phyloP scores from a whole-genome alignment of 768 basidiomycete genomes.

The Agaricus subrufescens region DNA sequence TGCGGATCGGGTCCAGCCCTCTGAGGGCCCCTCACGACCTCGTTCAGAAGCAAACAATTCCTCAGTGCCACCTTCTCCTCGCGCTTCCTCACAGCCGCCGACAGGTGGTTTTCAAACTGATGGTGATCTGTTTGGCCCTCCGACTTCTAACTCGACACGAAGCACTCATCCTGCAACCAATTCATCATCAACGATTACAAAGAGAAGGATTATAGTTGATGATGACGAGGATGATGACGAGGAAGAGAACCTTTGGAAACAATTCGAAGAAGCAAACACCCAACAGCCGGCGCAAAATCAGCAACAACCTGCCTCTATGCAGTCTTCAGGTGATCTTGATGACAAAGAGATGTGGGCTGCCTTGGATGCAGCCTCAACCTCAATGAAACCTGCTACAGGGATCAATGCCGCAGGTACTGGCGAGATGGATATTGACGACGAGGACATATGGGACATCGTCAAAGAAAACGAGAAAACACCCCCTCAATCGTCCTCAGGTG shows the following conservation, averaged over 20 bases:
- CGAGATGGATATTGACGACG: constrained; percentile 30
- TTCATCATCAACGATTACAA: not conserved
- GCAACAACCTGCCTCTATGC: constrained; percentile 10
- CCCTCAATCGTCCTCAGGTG: constrained; percentile 11
- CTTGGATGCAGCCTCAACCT: constrained; percentile 20
- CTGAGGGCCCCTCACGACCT: not conserved
- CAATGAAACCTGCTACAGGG: constrained; percentile 6
- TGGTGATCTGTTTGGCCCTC: constrained; percentile 12
- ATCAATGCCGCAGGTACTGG: constrained; percentile 24
- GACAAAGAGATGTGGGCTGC: constrained; percentile 21
- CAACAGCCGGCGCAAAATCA: constrained; percentile 17
- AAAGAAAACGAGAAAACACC: constrained; percentile 43
- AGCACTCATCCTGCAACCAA: not conserved
- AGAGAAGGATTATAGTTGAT: constrained; percentile 8
- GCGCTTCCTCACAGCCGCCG: constrained; percentile 15
- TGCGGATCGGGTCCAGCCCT: not conserved
- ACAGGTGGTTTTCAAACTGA: constrained; percentile 17
- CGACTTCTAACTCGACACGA: constrained; percentile 8
- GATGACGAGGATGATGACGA: constrained; percentile 35
- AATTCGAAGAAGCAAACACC: constrained; percentile 44
- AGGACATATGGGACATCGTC: constrained; percentile 73
- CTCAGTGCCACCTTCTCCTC: constrained; percentile 15
- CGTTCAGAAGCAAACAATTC: not conserved
- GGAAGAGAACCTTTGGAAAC: constrained; percentile 69
- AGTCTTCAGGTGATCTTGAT: constrained; percentile 19